Evolutionary conservation across 768 basidiomycete species (phyloP), one percentile per base, ranked within the genome.

Genomic region (Candolleomyces eurysporus): DNA sequence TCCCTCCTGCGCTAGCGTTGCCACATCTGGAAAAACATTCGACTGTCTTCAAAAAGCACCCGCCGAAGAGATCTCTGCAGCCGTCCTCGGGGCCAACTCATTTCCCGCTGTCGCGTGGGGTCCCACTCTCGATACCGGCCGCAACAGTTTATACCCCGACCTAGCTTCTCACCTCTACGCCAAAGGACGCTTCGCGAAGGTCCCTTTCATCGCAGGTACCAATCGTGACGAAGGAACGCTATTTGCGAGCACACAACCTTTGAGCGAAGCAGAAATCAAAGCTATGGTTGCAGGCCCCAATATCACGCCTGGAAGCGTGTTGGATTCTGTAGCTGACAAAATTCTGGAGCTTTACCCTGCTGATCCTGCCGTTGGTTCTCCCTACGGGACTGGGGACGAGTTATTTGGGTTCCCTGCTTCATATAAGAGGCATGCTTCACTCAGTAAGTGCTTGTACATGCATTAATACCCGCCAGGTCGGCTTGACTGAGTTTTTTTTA

Each of bases 151-250:
- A 2, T 66, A 78, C 40, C 77, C 76, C 1, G 80, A 77, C 51
- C 61, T 73, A 10, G 75, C 78, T 6, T 79, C 79, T 3, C 68
- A 56, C 39, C 69, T 79, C 9, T 65, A 69, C 6, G 61, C 62
- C 51, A 70, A 19, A 63, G 72, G 53, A 8, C 65, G 55, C 64
- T 73, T 73, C 57, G 68, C 77, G 0, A 66, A 66, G n/a, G 58
- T 83, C 1, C 81, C 82, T 0, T 79, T 81, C 63, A 82, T 83
- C 26, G 68, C 77, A 48, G 81, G 81, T 17, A 76, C 76, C 5
- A 74, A 71, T 61, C 67, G 77, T 4, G 80, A 83, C 63, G 81
- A 82, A 73, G 80, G 39, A n/a, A 56, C 54, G 2, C 19, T 21
- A 2, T 56, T 56, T 39, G 54, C 54, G 8, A 39, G 31, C 5